Evolutionary conservation across 176 grass and related monocot genomes (phyloP).

Genomic region (sorghum (Sorghum bicolor)): Sorghum_bicolor_NCBIv3 NC_012874.2:71526001-71526500

Average conservation of each 20-base stretch:
- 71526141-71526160: constrained; percentile 41
- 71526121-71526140: constrained; percentile 35
- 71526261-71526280: constrained; percentile 34
- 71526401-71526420: constrained; percentile 83
- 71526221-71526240: not conserved
- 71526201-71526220: not conserved
- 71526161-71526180: constrained; percentile 63
- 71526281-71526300: constrained; percentile 79
- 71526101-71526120: constrained; percentile 65
- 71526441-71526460: constrained; percentile 70
- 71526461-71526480: constrained; percentile 74
- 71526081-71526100: constrained; percentile 45
- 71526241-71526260: not conserved
- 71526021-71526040: constrained; percentile 43
- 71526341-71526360: constrained; percentile 72
- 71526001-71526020: not conserved
- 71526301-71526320: constrained; percentile 74
- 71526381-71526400: constrained; percentile 69
- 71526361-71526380: constrained; percentile 73
- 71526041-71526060: constrained; percentile 78
- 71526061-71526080: constrained; percentile 65
- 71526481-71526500: constrained; percentile 81
- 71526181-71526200: not conserved
- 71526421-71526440: constrained; percentile 72
- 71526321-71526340: constrained; percentile 89